These are phyloP conservation scores for Ramaria rubella DNA, from an alignment of 768 basidiomycete genomes.

Conservation along the genomic window DNA sequence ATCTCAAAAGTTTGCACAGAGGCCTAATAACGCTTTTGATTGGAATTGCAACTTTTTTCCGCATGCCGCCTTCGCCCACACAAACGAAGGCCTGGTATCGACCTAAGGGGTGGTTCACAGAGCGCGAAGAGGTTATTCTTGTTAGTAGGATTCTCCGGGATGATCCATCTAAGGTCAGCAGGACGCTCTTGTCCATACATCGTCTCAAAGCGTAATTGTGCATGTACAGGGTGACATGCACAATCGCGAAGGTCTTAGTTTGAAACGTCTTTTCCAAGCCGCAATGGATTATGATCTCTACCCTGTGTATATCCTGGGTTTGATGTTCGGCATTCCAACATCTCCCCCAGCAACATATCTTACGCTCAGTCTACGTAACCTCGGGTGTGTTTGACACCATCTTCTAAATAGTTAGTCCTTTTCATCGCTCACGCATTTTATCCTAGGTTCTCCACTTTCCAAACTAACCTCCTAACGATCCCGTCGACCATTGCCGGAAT, in stretches of 20 bases:
- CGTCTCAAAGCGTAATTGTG: not conserved
- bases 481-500: slow-evolving; percentile 47
- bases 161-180: slow-evolving; percentile 48
- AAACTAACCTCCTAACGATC: slow-evolving; percentile 55
- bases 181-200: not conserved
- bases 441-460: slow-evolving; percentile 51
- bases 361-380: slow-evolving; percentile 47
- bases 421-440: not conserved
- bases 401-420: not conserved
- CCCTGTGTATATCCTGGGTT: slow-evolving; percentile 55
- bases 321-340: slow-evolving; percentile 47
- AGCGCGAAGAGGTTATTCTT: slow-evolving; percentile 53
- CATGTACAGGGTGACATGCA: slow-evolving; percentile 56
- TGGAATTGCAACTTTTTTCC: slow-evolving; percentile 49
- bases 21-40: slow-evolving; percentile 47
- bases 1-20: slow-evolving; percentile 20
- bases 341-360: slow-evolving; percentile 48
- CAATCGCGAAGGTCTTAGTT: slow-evolving; percentile 54
- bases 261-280: slow-evolving; percentile 45
- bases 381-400: slow-evolving; percentile 33
- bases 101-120: slow-evolving; percentile 58
- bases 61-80: slow-evolving; percentile 53
- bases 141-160: slow-evolving; percentile 57
- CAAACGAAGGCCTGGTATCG: slow-evolving; percentile 53
- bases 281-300: slow-evolving; percentile 58